Evolutionary conservation across 2,329 filamentous ascomycete species (phyloP), one percentile per base, ranked within the genome.

Genomic region (Xylariaceae sp.): DNA sequence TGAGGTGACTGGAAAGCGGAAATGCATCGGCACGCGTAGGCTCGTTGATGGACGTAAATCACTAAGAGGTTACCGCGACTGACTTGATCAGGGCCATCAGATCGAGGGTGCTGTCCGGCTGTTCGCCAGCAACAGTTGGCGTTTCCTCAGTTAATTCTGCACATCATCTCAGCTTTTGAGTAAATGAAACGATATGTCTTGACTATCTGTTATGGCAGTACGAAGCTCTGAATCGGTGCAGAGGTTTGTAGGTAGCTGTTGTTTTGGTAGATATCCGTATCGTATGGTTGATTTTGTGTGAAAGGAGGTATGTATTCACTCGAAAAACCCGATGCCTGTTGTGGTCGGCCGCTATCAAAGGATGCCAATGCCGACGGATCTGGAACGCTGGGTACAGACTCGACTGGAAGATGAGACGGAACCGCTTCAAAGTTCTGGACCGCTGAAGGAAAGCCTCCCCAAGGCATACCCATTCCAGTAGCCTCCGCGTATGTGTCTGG

Each of bases 1-100:
- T 60, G 63, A 71, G 31, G 66, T 65, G 26, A 65, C 63, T 43
- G 47, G 67, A 12, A 64, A 64, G 0, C 57, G 42, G 29, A 39
- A 34, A 4, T 45, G 57, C 19, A 67, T 64, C 2, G 60, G 66
- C 16, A 55, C 69, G 2, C 69, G 75, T 48, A 75, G 73, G 43
- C 64, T 75, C 12, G 65, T 65, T 4, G 60, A 74, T 37, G 61
- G 62, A 6, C 72, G 72, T 4, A 62, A 50, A 22, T 63, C 59
- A 42, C 58, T 76, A 69, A 9, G 64, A 64, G 39, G 66, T 69
- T 4, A 68, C 71, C 38, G 58, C 58, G 24, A 56, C 56, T 9
- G 69, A 73, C 34, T 50, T 63, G 1, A 52, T 64, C 19, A 61
- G 64, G 1, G 57, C 55, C 29, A 57, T n/a, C 59, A 68, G 4